phyloP scores from a whole-genome alignment of 352 stramenopile species.

The Globisporangium polare region DNA sequence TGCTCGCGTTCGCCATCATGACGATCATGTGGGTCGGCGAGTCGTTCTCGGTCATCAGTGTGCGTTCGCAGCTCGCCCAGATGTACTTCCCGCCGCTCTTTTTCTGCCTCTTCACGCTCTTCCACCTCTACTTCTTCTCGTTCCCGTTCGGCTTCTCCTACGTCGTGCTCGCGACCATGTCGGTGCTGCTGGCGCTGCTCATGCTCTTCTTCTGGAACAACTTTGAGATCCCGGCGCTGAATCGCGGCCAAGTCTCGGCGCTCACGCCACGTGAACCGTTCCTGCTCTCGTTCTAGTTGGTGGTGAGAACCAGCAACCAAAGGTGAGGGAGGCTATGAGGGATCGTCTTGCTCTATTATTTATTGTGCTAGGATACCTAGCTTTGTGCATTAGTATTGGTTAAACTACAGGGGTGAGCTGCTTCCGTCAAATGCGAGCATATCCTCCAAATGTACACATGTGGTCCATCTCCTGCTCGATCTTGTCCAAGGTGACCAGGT shows the following conservation, averaged over 20 bases:
- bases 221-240: slow-evolving; percentile 59
- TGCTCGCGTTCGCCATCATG: slow-evolving; percentile 89
- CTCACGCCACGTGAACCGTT: slow-evolving; percentile 16
- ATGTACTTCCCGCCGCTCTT: slow-evolving; percentile 89
- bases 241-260: slow-evolving; percentile 36
- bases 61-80: slow-evolving; percentile 62
- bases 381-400: background rate
- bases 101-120: slow-evolving; percentile 93
- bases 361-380: slow-evolving; percentile 2
- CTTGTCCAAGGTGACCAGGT: slow-evolving; percentile 21
- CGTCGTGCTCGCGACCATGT: slow-evolving; percentile 55
- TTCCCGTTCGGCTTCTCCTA: slow-evolving; percentile 94
- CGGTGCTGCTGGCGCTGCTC: slow-evolving; percentile 38
- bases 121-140: slow-evolving; percentile 95
- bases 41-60: slow-evolving; percentile 88
- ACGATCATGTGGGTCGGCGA: slow-evolving; percentile 88
- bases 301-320: background rate
- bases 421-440: background rate
- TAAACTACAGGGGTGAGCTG: background rate
- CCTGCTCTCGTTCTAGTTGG: background rate
- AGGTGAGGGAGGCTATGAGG: background rate
- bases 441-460: slow-evolving; percentile 27
- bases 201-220: slow-evolving; percentile 73
- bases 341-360: background rate
- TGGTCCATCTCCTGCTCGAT: slow-evolving; percentile 43